A percentile compares a stretch with the other conserved stretches of the same genome.
Conservation (phyloP, 352 stramenopile genomes). For the Phytophthora sp. region DNA sequence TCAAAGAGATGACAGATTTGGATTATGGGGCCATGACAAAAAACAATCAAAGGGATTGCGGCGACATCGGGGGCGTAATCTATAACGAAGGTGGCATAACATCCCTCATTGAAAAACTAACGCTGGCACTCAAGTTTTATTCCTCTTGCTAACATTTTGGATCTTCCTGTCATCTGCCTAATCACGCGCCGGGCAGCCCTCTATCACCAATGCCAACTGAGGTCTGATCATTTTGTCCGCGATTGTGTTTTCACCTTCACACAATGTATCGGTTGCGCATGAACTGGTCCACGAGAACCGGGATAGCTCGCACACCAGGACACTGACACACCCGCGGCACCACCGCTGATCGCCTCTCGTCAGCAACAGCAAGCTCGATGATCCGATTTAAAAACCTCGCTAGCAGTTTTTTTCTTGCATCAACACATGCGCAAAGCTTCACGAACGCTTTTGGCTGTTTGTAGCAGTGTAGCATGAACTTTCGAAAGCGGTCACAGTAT, state of each 20-base stretch:
- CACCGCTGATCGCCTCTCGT: neutral
- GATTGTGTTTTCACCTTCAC: too few species aligned
- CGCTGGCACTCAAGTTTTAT: too few species aligned
- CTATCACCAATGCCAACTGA: too few species aligned
- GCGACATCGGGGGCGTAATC: too few species aligned
- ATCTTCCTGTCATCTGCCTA: too few species aligned
- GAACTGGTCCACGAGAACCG: constrained; percentile 32
- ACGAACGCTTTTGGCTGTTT: constrained; percentile 36
- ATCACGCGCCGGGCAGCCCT: too few species aligned
- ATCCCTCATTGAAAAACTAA: too few species aligned
- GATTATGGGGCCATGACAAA: neutral
- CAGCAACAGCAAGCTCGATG: constrained; percentile 21
- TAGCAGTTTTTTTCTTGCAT: constrained; percentile 47
- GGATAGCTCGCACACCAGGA: constrained; percentile 19
- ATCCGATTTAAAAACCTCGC: constrained; percentile 35
- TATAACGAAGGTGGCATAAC: too few species aligned
- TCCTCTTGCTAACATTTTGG: too few species aligned
- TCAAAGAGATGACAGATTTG: too few species aligned
- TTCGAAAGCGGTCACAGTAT: constrained; percentile 33
- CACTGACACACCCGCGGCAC: constrained; percentile 3
- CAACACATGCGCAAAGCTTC: constrained; percentile 32
- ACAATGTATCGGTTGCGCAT: constrained; percentile 11
- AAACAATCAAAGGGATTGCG: constrained; percentile 1
- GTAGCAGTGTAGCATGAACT: constrained; percentile 29
- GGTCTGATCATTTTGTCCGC: too few species aligned